A percentile compares a stretch with the other conserved stretches of the same genome.
Evolutionary conservation across 2,329 filamentous ascomycete genomes (phyloP).

Genomic region (Diplocarpon mali): DNA sequence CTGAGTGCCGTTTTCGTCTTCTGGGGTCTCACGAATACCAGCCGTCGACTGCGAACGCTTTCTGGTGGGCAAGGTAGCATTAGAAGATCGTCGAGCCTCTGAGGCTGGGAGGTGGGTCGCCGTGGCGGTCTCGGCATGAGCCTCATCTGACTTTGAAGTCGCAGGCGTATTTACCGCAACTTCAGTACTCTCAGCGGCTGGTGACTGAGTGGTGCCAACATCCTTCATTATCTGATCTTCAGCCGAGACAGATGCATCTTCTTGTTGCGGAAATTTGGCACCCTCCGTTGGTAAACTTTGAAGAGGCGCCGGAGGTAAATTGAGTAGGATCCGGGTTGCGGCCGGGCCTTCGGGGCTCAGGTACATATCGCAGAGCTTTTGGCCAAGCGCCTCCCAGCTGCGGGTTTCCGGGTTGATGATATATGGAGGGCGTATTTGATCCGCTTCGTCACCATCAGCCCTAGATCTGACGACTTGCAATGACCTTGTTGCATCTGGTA

Average conservation of each 20-base stretch:
- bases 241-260: neutral
- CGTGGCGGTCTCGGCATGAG: constrained; percentile 11
- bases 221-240: constrained; percentile 24
- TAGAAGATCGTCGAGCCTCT: constrained; percentile 12
- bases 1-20: constrained; percentile 46
- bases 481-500: constrained; percentile 39
- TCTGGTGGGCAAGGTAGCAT: constrained; percentile 30
- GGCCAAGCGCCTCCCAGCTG: constrained; percentile 23
- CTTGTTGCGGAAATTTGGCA: neutral
- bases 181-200: constrained; percentile 14
- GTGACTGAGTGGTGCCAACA: constrained; percentile 16
- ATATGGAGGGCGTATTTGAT: neutral
- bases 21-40: constrained; percentile 42
- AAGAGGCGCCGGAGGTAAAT: constrained; percentile 12
- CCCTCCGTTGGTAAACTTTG: neutral
- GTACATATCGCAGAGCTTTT: constrained; percentile 17
- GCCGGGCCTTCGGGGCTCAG: constrained; percentile 11
- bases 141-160: constrained; percentile 14
- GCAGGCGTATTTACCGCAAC: constrained; percentile 9
- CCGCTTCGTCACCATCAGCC: neutral
- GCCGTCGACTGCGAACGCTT: constrained; percentile 54
- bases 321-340: constrained; percentile 15
- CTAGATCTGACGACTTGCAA: neutral
- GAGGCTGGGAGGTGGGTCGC: constrained; percentile 17
- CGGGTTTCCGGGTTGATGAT: constrained; percentile 15